These are phyloP conservation scores for Vigna unguiculata DNA, from an alignment of 306 rosid species.

Conservation along the genomic window DNA sequence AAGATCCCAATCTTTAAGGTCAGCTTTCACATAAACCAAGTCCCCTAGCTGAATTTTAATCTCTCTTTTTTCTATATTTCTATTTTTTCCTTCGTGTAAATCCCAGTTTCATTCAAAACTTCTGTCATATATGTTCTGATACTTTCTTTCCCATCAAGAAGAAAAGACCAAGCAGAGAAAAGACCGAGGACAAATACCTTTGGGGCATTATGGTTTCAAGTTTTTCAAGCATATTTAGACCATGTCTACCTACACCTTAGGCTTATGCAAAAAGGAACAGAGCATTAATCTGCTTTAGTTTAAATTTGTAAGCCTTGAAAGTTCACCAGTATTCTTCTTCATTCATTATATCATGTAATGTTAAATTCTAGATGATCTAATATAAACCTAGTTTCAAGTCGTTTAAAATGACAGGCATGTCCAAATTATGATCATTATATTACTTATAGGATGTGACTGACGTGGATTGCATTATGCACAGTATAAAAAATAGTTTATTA, in stretches of 20 bases:
- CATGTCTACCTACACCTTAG: conserved; percentile 18
- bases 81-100: no score
- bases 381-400: background rate
- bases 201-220: no score
- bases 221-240: conserved; percentile 19
- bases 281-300: conserved; percentile 17
- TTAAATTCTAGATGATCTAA: no score
- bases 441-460: conserved; percentile 20
- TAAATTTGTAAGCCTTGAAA: background rate
- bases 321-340: conserved; percentile 18
- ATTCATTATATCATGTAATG: conserved; percentile 11
- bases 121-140: conserved; percentile 54
- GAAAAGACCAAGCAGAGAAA: no score
- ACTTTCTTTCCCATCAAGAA: no score
- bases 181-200: no score
- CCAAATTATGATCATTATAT: conserved; percentile 9
- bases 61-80: no score
- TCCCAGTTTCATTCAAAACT: conserved; percentile 9
- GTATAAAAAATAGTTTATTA: no score
- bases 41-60: no score
- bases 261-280: conserved; percentile 31
- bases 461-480: background rate
- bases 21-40: no score
- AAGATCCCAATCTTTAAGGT: no score
- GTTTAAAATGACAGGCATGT: background rate